These are phyloP conservation scores for Penicillium sp. DNA, from an alignment of 2,329 filamentous ascomycete species.

Conservation along the genomic window DNA sequence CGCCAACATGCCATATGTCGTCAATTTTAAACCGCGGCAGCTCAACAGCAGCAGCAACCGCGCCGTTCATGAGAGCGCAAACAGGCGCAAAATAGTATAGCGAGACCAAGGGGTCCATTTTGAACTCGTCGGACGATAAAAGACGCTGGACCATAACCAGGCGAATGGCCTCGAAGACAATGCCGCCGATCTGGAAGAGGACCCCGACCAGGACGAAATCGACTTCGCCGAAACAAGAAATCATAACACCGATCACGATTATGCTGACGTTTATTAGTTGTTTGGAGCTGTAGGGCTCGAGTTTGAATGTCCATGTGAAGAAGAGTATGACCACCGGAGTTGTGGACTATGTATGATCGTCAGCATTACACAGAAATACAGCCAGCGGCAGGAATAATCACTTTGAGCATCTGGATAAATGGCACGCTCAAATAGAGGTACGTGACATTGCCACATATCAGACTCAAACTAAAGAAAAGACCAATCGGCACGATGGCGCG, in stretches of 20 bases:
- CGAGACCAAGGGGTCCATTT: slow-evolving; percentile 84
- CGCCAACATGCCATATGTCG: slow-evolving; percentile 63
- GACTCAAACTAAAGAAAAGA: slow-evolving; percentile 88
- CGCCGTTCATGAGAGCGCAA: slow-evolving; percentile 74
- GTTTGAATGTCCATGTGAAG: slow-evolving; percentile 80
- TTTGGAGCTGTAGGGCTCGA: slow-evolving; percentile 77
- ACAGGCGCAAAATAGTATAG: slow-evolving; percentile 87
- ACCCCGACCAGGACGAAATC: slow-evolving; percentile 69
- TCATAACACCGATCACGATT: slow-evolving; percentile 90
- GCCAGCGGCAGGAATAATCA: slow-evolving; percentile 36
- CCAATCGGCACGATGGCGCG: slow-evolving; percentile 93
- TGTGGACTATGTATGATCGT: slow-evolving; percentile 62
- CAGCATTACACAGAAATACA: neutral
- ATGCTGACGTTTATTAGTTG: slow-evolving; percentile 87
- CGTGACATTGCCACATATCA: slow-evolving; percentile 94
- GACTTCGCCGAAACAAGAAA: slow-evolving; percentile 94
- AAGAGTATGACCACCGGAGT: slow-evolving; percentile 91
- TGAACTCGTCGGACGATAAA: slow-evolving; percentile 70
- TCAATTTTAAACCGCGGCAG: slow-evolving; percentile 60
- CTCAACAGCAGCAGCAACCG: slow-evolving; percentile 66
- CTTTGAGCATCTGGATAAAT: slow-evolving; percentile 99
- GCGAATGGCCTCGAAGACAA: slow-evolving; percentile 74
- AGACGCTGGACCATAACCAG: slow-evolving; percentile 82
- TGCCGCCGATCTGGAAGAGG: slow-evolving; percentile 68
- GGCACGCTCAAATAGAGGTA: slow-evolving; percentile 93